Conservation (phyloP, 768 basidiomycete genomes). For the Xanthoconium stramineum region DNA sequence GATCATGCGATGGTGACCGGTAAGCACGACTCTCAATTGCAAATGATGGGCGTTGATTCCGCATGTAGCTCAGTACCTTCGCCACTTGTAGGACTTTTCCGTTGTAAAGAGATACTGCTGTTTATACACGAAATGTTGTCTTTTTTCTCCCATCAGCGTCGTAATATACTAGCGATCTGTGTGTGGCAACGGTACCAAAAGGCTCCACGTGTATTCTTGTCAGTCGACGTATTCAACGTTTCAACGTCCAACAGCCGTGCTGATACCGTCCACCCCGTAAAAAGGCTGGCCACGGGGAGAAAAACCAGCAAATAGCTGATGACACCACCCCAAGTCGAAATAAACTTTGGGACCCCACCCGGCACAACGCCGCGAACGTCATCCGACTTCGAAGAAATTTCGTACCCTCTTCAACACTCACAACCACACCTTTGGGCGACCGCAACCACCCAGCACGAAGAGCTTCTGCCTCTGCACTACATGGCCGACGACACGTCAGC, state of each 20-base stretch:
- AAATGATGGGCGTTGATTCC: not conserved
- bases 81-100: conserved; percentile 36
- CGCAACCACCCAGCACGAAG: conserved; percentile 28
- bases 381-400: conserved; percentile 70
- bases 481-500: conserved; percentile 49
- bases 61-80: conserved; percentile 42
- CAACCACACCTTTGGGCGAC: conserved; percentile 29
- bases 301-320: conserved; percentile 38
- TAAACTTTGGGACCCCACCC: conserved; percentile 63
- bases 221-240: not conserved
- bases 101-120: conserved; percentile 14
- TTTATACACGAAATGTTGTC: conserved; percentile 17
- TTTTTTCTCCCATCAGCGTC: no score
- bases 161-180: not conserved
- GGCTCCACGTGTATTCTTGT: conserved; percentile 8
- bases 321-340: conserved; percentile 62
- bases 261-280: not conserved
- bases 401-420: conserved; percentile 46
- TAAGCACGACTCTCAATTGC: conserved; percentile 30
- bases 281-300: conserved; percentile 2
- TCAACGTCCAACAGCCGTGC: not conserved
- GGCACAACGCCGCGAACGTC: conserved; percentile 49
- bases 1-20: conserved; percentile 90
- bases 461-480: conserved; percentile 49
- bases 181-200: not conserved